Conservation (phyloP, 2,329 filamentous ascomycete genomes). For the Colletotrichum falcatum region DNA sequence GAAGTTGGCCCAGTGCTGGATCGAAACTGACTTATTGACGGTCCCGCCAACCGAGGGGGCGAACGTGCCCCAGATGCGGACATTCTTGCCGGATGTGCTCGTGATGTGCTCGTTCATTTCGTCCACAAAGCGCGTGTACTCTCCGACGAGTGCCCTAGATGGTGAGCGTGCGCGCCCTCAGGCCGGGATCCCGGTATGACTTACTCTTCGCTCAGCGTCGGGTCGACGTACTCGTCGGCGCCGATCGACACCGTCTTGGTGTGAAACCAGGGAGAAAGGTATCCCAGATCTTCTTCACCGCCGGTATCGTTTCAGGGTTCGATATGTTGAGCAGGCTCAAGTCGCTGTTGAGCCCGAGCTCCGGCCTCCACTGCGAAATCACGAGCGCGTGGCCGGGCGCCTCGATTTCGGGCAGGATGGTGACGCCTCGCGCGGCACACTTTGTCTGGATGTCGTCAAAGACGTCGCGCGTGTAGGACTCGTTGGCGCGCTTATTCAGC, state of each 20-base stretch:
- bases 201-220: conserved; percentile 48
- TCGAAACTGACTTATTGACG: conserved; percentile 42
- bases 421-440: conserved; percentile 67
- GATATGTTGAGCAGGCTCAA: conserved; percentile 58
- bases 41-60: conserved; percentile 36
- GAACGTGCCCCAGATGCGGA: conserved; percentile 63
- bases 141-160: conserved; percentile 52
- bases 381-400: conserved; percentile 68
- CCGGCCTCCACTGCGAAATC: conserved; percentile 69
- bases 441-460: conserved; percentile 64
- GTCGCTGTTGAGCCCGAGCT: conserved; percentile 60
- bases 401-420: conserved; percentile 70
- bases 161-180: neutral
- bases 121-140: conserved; percentile 62
- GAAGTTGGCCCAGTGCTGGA: conserved; percentile 53
- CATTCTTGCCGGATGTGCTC: conserved; percentile 46
- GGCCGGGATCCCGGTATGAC: neutral
- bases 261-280: conserved; percentile 67
- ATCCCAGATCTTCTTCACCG: conserved; percentile 63
- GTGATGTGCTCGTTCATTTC: conserved; percentile 60
- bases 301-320: conserved; percentile 64
- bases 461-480: conserved; percentile 64
- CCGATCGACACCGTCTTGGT: conserved; percentile 67
- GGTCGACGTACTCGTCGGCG: conserved; percentile 64
- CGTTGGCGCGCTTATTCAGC: conserved; percentile 63